These are phyloP conservation scores for Mycothermus thermophilus DNA, from an alignment of 495 filamentous ascomycete genomes.

Conservation along the genomic window DNA sequence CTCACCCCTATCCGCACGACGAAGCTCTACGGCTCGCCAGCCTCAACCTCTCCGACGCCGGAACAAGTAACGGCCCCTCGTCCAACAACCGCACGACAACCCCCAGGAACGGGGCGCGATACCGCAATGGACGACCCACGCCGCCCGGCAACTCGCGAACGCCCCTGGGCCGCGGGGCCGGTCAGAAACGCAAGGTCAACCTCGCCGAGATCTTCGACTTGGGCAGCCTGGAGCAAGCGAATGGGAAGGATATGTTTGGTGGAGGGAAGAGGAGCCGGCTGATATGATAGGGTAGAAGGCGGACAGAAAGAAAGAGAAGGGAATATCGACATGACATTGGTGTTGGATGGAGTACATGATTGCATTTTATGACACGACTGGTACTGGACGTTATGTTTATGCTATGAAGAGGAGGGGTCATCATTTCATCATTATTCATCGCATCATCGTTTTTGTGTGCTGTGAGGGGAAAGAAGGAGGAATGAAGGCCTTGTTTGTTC, in stretches of 20 bases:
- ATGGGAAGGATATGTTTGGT: constrained; percentile 46
- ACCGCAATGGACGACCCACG: constrained; percentile 20
- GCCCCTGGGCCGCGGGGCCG: constrained; percentile 42
- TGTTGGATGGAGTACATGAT: too few species aligned
- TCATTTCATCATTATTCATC: constrained; percentile 2
- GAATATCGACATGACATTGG: too few species aligned
- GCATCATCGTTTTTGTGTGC: too few species aligned
- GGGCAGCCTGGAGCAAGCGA: constrained; percentile 45
- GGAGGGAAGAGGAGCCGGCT: constrained; percentile 60
- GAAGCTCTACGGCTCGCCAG: constrained; percentile 45
- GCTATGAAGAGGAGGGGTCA: constrained; percentile 2
- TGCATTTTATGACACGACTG: too few species aligned
- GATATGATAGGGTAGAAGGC: constrained; percentile 36
- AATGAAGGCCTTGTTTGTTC: too few species aligned
- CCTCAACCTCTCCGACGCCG: constrained; percentile 35
- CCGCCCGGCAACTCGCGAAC: constrained; percentile 23
- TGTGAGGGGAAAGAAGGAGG: too few species aligned
- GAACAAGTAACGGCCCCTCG: constrained; percentile 14
- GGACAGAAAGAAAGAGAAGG: too few species aligned
- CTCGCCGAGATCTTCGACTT: constrained; percentile 75
- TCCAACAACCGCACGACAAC: constrained; percentile 17
- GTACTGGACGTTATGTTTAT: too few species aligned
- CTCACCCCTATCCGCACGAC: constrained; percentile 55
- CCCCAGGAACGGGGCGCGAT: constrained; percentile 31
- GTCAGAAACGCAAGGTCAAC: constrained; percentile 66